Percentiles rank a stretch among this genome's conserved stretches.
Conservation (phyloP, 495 filamentous ascomycete species). For the Clavariopsis aquatica region DNA sequence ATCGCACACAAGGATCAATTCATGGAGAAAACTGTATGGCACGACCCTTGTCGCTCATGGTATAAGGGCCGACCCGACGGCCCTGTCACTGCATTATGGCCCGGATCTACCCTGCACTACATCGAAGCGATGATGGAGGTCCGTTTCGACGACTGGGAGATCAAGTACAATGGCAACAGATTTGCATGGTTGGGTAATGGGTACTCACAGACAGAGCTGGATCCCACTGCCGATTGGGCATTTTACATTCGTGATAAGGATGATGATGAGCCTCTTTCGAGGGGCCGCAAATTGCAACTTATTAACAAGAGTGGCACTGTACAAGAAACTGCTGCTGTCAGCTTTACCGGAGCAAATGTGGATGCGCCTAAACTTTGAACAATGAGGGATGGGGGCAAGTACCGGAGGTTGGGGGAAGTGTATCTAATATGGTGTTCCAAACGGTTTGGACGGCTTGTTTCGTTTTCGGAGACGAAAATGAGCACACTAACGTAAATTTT, state of each 20-base stretch:
- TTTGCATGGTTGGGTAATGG: constrained; percentile 56
- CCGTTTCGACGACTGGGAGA: constrained; percentile 54
- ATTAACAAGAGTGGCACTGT: constrained; percentile 41
- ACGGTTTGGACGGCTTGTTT: not conserved
- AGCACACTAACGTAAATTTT: not conserved
- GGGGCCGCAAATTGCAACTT: constrained; percentile 38
- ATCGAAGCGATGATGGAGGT: constrained; percentile 53
- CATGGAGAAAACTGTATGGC: constrained; percentile 53
- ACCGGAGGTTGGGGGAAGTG: not conserved
- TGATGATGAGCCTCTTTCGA: constrained; percentile 42
- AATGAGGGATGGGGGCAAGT: not conserved
- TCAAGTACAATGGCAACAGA: constrained; percentile 50
- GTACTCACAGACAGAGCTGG: constrained; percentile 36
- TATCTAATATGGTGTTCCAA: not conserved
- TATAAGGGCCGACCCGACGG: constrained; percentile 50
- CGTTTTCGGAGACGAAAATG: not conserved
- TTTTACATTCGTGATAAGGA: constrained; percentile 49
- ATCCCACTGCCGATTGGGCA: constrained; percentile 45
- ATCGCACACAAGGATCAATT: constrained; percentile 52
- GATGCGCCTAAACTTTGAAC: not conserved
- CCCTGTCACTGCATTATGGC: constrained; percentile 46
- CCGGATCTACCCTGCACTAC: constrained; percentile 48
- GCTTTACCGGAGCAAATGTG: constrained; percentile 19
- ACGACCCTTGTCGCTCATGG: constrained; percentile 55
- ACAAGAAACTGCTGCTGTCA: constrained; percentile 14